A percentile compares a stretch with the other conserved stretches of the same genome.
These are phyloP conservation scores for Gomphus bonarii DNA, from an alignment of 1,284 basidiomycete species.

Conservation along the genomic window DNA sequence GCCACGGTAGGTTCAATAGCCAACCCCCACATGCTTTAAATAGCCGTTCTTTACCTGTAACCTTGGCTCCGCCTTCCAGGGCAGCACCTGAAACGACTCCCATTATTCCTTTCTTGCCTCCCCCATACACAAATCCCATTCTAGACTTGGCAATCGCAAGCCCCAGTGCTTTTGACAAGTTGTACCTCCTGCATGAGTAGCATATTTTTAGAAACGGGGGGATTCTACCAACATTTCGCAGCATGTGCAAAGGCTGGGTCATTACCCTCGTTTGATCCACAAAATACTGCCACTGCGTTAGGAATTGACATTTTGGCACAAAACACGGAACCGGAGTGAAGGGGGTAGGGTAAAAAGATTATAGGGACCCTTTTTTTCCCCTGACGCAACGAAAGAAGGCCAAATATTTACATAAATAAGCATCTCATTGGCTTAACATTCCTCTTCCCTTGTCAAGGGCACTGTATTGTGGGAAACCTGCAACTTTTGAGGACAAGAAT, in stretches of 20 bases:
- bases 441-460: too few species aligned
- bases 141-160: slow-evolving; percentile 55
- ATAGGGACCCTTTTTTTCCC: not conserved
- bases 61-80: slow-evolving; percentile 58
- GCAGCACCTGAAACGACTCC: slow-evolving; percentile 69
- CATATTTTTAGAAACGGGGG: not conserved
- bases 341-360: not conserved
- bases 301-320: slow-evolving; percentile 5
- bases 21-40: not conserved
- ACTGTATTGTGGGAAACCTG: too few species aligned
- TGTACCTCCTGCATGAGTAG: not conserved
- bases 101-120: slow-evolving; percentile 80
- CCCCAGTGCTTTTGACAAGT: slow-evolving; percentile 53
- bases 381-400: too few species aligned
- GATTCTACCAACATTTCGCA: slow-evolving; percentile 46
- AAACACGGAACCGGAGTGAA: not conserved
- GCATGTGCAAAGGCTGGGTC: slow-evolving; percentile 52
- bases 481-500: too few species aligned
- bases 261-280: slow-evolving; percentile 63
- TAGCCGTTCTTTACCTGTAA: slow-evolving; percentile 25
- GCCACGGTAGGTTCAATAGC: not conserved
- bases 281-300: slow-evolving; percentile 62
- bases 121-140: slow-evolving; percentile 77
- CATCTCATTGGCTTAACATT: too few species aligned
- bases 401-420: too few species aligned